phyloP scores from a whole-genome alignment of 1,284 basidiomycete species.

The Ceraceosorus bombacis region DNA sequence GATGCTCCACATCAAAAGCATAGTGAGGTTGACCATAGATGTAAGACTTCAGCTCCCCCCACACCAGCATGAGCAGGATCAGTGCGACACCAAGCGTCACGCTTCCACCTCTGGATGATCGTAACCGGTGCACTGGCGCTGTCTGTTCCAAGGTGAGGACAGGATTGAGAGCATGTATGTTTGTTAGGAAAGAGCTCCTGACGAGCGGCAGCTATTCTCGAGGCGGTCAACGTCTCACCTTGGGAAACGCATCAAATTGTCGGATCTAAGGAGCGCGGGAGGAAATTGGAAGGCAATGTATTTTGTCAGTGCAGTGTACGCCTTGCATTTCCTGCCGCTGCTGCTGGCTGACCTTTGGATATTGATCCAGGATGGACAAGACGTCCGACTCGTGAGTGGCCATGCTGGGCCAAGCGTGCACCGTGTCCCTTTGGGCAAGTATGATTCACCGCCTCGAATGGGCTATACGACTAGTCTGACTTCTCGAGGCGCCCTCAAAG shows the following conservation, averaged over 20 bases:
- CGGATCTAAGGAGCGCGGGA: conserved; percentile 1
- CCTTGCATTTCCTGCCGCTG: too few relatives aligned
- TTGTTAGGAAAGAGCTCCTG: too few relatives aligned
- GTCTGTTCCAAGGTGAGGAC: conserved; percentile 16
- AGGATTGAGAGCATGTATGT: neutral
- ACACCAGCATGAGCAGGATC: conserved; percentile 65
- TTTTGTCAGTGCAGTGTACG: too few relatives aligned
- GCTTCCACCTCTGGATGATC: conserved; percentile 77
- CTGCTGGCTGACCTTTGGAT: too few relatives aligned
- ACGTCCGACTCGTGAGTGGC: too few relatives aligned
- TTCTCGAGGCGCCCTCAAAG: too few relatives aligned
- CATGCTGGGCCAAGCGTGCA: too few relatives aligned
- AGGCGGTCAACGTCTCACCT: conserved; percentile 14
- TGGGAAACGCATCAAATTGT: conserved; percentile 47
- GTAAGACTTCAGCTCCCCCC: conserved; percentile 82
- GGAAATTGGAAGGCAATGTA: too few relatives aligned
- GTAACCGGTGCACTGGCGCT: conserved; percentile 77
- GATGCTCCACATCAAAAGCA: conserved; percentile 31
- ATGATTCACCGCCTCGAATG: too few relatives aligned
- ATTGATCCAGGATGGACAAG: too few relatives aligned
- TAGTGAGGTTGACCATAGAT: conserved; percentile 73
- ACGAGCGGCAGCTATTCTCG: neutral
- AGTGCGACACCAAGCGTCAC: conserved; percentile 71
- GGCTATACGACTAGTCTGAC: too few relatives aligned
- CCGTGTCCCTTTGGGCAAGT: too few relatives aligned